Conservation (phyloP, 108 stramenopile genomes). For the Schizochytrium sp. region DNA sequence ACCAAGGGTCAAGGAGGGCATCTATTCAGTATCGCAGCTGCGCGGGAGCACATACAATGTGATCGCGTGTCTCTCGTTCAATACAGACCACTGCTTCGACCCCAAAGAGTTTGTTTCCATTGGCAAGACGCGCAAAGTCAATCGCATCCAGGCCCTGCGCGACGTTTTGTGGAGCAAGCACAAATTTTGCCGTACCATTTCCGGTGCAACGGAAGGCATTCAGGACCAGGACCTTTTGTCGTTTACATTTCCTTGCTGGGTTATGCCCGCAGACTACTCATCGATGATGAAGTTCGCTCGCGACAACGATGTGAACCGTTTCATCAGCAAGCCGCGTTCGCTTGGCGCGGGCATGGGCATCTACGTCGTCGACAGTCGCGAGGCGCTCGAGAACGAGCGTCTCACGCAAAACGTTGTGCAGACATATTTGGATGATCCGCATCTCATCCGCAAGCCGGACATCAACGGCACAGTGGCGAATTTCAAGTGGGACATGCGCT, state of each 20-base stretch:
- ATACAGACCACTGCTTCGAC: slow-evolving; percentile 10
- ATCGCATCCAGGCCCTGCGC: background rate
- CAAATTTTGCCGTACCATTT: background rate
- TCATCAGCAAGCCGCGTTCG: background rate
- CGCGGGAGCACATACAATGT: background rate
- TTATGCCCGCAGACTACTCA: background rate
- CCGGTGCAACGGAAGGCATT: background rate
- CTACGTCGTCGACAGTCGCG: background rate
- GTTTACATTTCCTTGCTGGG: slow-evolving; percentile 10
- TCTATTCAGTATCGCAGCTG: background rate
- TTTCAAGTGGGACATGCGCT: slow-evolving; percentile 6
- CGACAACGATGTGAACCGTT: background rate
- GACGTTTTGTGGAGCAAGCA: slow-evolving; percentile 3
- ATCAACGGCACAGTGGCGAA: background rate
- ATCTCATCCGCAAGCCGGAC: background rate
- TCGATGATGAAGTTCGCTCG: background rate
- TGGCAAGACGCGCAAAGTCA: background rate
- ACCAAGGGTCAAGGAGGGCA: background rate
- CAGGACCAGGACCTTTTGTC: background rate
- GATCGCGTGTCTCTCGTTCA: background rate
- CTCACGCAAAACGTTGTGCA: background rate
- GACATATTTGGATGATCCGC: background rate
- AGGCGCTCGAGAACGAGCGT: background rate
- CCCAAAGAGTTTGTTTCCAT: background rate
- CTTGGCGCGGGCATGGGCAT: slow-evolving; percentile 15